Evolutionary conservation across 169 alveolate species (phyloP).

Genomic region (Cryptosporidium sp.): DNA sequence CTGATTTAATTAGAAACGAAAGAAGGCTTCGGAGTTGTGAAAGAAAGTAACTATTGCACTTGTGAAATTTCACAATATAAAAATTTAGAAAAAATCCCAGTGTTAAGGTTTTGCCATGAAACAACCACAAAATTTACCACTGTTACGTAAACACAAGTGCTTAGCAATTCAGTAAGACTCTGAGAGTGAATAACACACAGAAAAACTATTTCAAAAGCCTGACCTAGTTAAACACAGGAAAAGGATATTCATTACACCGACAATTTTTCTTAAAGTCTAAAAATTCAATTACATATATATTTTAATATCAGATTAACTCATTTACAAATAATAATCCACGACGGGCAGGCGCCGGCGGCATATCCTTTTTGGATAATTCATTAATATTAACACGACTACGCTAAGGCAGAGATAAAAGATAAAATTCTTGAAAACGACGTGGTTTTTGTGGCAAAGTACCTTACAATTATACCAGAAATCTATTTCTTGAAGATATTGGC

Average conservation of each 20-base stretch:
- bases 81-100: too few relatives aligned
- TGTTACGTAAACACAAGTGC: not conserved
- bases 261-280: not conserved
- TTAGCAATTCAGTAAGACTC: not conserved
- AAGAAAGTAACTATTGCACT: too few relatives aligned
- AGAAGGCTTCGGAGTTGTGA: too few relatives aligned
- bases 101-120: not conserved
- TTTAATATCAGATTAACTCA: not conserved
- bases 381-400: not conserved
- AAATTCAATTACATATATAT: not conserved
- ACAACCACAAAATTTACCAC: not conserved
- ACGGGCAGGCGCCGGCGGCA: slow-evolving; percentile 19
- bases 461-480: not conserved
- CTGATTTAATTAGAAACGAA: not conserved
- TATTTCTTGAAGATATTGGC: not conserved
- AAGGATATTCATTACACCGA: too few relatives aligned
- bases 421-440: not conserved
- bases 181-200: not conserved
- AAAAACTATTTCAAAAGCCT: not conserved
- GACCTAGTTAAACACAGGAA: too few relatives aligned
- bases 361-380: not conserved
- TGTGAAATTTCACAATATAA: not conserved
- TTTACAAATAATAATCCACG: slow-evolving; percentile 21
- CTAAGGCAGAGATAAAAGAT: not conserved
- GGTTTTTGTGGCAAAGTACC: not conserved